Percentiles rank a stretch among this genome's conserved stretches.
phyloP scores from a whole-genome alignment of 345 rosid genomes.

The Pistacia atlantica region DNA sequence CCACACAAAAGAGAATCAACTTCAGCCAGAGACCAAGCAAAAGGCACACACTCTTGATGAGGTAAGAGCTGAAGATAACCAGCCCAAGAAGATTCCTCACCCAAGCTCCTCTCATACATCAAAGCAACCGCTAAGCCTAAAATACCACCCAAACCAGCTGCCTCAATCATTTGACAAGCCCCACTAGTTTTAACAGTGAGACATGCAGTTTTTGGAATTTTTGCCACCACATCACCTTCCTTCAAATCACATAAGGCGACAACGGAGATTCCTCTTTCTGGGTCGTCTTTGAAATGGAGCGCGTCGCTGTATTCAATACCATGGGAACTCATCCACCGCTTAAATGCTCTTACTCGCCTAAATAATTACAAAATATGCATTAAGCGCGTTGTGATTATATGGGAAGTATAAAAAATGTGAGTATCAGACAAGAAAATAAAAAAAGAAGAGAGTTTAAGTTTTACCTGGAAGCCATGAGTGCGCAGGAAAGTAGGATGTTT shows the following conservation, averaged over 20 bases:
- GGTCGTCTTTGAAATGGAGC: slow-evolving; percentile 48
- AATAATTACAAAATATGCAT: not conserved
- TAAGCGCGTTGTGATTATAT: not conserved
- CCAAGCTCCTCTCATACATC: slow-evolving; percentile 84
- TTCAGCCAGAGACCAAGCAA: slow-evolving; percentile 64
- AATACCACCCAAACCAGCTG: slow-evolving; percentile 61
- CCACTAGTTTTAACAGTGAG: slow-evolving; percentile 70
- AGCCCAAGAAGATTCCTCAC: slow-evolving; percentile 70
- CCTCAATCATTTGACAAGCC: slow-evolving; percentile 53
- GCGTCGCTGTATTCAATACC: slow-evolving; percentile 61
- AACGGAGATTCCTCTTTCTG: slow-evolving; percentile 53
- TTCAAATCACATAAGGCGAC: slow-evolving; percentile 55
- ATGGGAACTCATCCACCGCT: slow-evolving; percentile 80
- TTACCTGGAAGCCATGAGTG: slow-evolving; percentile 10
- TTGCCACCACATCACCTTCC: slow-evolving; percentile 75
- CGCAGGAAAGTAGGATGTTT: not conserved
- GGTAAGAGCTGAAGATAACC: slow-evolving; percentile 80
- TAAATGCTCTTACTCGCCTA: slow-evolving; percentile 85
- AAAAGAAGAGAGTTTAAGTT: not conserved
- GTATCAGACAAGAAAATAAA: not conserved
- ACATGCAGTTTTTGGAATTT: slow-evolving; percentile 76
- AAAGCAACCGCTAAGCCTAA: slow-evolving; percentile 74
- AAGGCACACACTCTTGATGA: slow-evolving; percentile 56
- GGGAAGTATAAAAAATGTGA: not conserved
- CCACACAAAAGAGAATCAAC: slow-evolving; percentile 67